Evolutionary conservation across 352 stramenopile species (phyloP).

Genomic region (Pythium vanterpoolii): DNA sequence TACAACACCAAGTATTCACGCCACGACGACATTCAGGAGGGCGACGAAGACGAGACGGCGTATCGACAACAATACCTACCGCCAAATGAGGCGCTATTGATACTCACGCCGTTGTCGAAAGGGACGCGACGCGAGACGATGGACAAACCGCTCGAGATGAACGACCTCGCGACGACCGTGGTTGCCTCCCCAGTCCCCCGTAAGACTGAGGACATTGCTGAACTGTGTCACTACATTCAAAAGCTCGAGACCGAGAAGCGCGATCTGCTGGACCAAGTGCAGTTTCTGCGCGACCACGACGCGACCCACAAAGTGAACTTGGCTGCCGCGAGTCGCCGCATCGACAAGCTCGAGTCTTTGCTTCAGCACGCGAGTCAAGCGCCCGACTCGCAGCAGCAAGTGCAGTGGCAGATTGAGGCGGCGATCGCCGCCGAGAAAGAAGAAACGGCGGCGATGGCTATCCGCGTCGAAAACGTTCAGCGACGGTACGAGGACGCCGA

Average conservation of each 20-base stretch:
- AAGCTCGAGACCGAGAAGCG: conserved; percentile 45
- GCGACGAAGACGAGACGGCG: conserved; percentile 3
- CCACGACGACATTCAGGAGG: conserved; percentile 14
- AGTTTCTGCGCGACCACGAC: conserved; percentile 35
- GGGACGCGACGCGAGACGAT: neutral
- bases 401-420: conserved; percentile 12
- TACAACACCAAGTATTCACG: conserved; percentile 9
- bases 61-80: neutral
- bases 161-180: neutral
- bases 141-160: neutral
- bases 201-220: conserved; percentile 18
- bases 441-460: conserved; percentile 26
- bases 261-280: conserved; percentile 39
- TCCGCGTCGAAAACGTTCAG: conserved; percentile 40
- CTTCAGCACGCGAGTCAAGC: conserved; percentile 28
- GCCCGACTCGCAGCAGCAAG: conserved; percentile 15
- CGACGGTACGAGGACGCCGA: conserved; percentile 52
- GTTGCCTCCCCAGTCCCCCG: neutral
- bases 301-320: conserved; percentile 36
- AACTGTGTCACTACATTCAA: conserved; percentile 53
- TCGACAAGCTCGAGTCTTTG: conserved; percentile 40
- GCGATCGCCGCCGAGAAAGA: conserved; percentile 33
- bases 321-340: conserved; percentile 21
- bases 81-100: too few relatives aligned
- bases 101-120: too few relatives aligned